These are phyloP conservation scores for Penicillium sp. DNA, from an alignment of 2,329 filamentous ascomycete species.

Conservation along the genomic window DNA sequence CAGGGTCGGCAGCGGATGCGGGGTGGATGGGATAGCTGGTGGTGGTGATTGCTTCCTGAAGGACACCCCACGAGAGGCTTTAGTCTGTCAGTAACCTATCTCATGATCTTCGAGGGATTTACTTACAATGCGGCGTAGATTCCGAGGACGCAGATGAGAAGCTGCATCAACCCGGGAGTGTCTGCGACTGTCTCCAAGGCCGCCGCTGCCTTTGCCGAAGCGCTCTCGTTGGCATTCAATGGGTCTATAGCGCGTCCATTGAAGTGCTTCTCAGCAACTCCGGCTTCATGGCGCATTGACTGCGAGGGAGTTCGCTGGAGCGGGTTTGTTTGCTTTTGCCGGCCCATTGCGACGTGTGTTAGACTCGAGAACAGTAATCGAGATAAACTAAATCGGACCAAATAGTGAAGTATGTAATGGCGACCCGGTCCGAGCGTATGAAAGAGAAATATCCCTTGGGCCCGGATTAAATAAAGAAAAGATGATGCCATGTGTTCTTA, in stretches of 20 bases:
- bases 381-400: not conserved
- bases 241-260: conserved; percentile 30
- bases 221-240: conserved; percentile 17
- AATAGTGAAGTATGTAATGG: not conserved
- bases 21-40: conserved; percentile 68
- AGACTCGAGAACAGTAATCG: not conserved
- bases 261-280: conserved; percentile 22
- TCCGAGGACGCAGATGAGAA: conserved; percentile 81
- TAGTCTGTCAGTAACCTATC: conserved; percentile 2
- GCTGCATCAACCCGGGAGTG: conserved; percentile 62
- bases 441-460: not conserved
- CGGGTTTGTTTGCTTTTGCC: conserved; percentile 64
- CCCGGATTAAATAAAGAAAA: conserved; percentile 6
- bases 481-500: conserved; percentile 41
- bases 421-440: not conserved
- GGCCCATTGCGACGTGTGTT: conserved; percentile 54
- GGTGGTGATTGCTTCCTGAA: conserved; percentile 96
- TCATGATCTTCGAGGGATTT: not conserved
- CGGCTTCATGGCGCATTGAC: conserved; percentile 48
- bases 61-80: conserved; percentile 89
- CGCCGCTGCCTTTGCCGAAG: conserved; percentile 17
- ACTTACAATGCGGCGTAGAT: conserved; percentile 94
- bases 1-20: conserved; percentile 42
- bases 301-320: conserved; percentile 63
- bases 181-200: conserved; percentile 30